Evolutionary conservation across 768 basidiomycete species (phyloP), one percentile per base, ranked within the genome.

Genomic region (Mycena galopus): DNA sequence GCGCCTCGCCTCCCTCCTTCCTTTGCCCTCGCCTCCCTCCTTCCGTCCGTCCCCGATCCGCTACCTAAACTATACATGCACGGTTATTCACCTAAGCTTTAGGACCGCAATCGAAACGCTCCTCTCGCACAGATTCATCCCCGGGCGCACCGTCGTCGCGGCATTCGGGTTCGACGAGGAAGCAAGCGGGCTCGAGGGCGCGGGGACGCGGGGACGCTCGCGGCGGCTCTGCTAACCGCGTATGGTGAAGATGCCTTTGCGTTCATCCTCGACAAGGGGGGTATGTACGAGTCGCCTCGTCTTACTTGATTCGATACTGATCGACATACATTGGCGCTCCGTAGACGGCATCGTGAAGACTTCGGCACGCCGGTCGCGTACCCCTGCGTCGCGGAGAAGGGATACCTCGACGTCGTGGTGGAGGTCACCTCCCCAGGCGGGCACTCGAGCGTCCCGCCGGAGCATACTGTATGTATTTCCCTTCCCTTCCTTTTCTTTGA

Each of bases 251-350:
- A 92, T 74, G 85, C 86, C 14, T 87, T 91, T 73, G 86, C 90
- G 0, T 82, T 93, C 74, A 77, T 94, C 32, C 81, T 94, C 50
- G 93, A 94, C 74, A 93, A 94, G 79, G 93, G 93, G 25, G 44
- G 53, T 70, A 14, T n/a, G n/a, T n/a, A n/a, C n/a, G n/a, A 9
- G 44, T 70, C 53, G 17, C 42, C 0, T 23, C n/a, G n/a, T n/a
- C n/a, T n/a, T n/a, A n/a, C n/a, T n/a, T n/a, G n/a, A n/a, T n/a
- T n/a, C n/a, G n/a, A n/a, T n/a, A n/a, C n/a, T n/a, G n/a, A 23
- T 57, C 7, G 25, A 17, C 55, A 30, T 17, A 33, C 16, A 25
- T 37, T 23, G n/a, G 17, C 35, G n/a, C n/a, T n/a, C 35, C 8
- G 39, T 44, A 76, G 75, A 73, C 44, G 77, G 76, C 29, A 69